Evolutionary conservation across 2,329 filamentous ascomycete species (phyloP).

Genomic region (Colletotrichum aenigma): DNA sequence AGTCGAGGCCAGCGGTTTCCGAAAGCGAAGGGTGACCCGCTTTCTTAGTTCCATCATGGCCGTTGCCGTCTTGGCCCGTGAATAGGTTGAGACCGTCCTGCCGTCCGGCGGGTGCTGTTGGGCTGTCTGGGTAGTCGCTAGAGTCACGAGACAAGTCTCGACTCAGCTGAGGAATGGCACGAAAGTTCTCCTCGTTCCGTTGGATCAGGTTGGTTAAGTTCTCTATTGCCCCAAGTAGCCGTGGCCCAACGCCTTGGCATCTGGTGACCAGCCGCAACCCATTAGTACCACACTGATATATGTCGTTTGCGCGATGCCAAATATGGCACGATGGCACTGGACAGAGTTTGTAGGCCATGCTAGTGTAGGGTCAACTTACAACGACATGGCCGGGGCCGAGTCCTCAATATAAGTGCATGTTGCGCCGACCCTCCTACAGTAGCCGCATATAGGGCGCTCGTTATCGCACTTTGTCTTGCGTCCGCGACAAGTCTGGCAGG

Average conservation of each 20-base stretch:
- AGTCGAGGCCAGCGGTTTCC: conserved; percentile 13
- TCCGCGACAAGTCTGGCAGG: conserved; percentile 39
- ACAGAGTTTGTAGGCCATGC: not conserved
- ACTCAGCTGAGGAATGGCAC: conserved; percentile 15
- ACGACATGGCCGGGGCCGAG: conserved; percentile 4
- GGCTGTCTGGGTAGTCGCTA: conserved; percentile 14
- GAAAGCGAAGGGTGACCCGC: not conserved
- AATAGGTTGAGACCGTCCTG: not conserved
- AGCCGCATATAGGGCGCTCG: conserved; percentile 38
- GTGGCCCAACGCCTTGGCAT: conserved; percentile 15
- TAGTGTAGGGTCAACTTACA: not conserved
- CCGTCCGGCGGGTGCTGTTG: not conserved
- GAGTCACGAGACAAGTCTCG: conserved; percentile 15
- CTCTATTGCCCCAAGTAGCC: conserved; percentile 13
- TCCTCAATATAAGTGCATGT: conserved; percentile 32
- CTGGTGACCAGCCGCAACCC: not conserved
- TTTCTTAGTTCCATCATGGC: not conserved
- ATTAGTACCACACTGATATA: not conserved
- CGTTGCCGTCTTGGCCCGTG: not conserved
- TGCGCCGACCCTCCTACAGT: conserved; percentile 35
- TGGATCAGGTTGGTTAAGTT: conserved; percentile 17
- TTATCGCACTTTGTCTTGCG: conserved; percentile 44
- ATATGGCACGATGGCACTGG: not conserved
- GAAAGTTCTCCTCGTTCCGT: conserved; percentile 18
- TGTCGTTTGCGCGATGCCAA: not conserved